Evolutionary conservation across 192 early-diverging fungal species (phyloP).

Genomic region (Coemansia sp.): DNA sequence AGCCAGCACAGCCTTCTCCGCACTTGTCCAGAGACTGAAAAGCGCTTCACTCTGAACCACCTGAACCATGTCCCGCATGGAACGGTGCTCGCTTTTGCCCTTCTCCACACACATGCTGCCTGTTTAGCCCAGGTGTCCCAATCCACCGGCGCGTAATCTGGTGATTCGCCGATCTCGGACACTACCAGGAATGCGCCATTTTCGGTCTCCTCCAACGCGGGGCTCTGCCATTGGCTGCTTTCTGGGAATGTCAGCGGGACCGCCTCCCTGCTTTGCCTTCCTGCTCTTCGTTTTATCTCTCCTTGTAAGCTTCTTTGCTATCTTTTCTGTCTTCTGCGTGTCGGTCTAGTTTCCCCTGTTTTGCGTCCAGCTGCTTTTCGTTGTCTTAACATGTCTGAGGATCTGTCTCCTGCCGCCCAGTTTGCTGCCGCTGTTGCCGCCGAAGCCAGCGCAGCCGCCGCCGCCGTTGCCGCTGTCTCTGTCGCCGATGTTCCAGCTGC

Average conservation of each 20-base stretch:
- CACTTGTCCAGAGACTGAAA: too few relatives aligned
- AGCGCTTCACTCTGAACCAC: too few relatives aligned
- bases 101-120: too few relatives aligned
- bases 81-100: too few relatives aligned
- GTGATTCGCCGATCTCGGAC: too few relatives aligned
- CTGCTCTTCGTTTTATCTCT: neutral
- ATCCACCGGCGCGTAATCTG: too few relatives aligned
- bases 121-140: too few relatives aligned
- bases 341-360: conserved; percentile 14
- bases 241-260: neutral
- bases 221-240: conserved; percentile 8
- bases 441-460: conserved; percentile 11
- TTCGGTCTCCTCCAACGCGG: conserved; percentile 3
- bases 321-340: conserved; percentile 23
- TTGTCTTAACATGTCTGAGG: conserved; percentile 27
- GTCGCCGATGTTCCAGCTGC: conserved; percentile 10
- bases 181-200: neutral
- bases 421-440: conserved; percentile 49
- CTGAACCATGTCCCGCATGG: too few relatives aligned
- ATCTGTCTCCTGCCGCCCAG: conserved; percentile 46
- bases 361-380: neutral
- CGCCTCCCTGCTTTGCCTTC: neutral
- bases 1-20: too few relatives aligned
- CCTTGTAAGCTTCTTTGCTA: neutral
- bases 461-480: conserved; percentile 19